A percentile compares a stretch with the other conserved stretches of the same genome.
Conservation (phyloP, 345 rosid genomes). For the Aquilaria sinensis region DNA sequence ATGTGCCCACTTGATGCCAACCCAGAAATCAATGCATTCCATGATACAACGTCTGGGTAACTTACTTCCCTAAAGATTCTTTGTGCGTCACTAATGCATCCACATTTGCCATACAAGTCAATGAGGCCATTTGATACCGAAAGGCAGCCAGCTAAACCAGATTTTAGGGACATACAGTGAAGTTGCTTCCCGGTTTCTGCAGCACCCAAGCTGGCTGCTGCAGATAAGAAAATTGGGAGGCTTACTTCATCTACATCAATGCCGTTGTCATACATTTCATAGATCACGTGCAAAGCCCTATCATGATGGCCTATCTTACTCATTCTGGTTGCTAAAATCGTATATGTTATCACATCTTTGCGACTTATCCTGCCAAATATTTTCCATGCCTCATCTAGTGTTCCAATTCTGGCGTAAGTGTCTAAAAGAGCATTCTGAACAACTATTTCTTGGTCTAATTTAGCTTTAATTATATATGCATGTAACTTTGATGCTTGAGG, state of each 20-base stretch:
- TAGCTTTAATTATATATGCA: slow-evolving; percentile 39
- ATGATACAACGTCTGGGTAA: slow-evolving; percentile 54
- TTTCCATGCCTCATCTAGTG: slow-evolving; percentile 40
- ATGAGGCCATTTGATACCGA: slow-evolving; percentile 49
- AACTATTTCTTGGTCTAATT: slow-evolving; percentile 18
- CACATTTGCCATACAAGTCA: slow-evolving; percentile 53
- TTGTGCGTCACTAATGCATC: slow-evolving; percentile 29
- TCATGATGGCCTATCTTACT: slow-evolving; percentile 45
- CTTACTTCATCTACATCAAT: slow-evolving; percentile 48
- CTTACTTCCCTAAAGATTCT: slow-evolving; percentile 40
- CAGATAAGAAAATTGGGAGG: slow-evolving; percentile 55
- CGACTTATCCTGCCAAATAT: slow-evolving; percentile 33
- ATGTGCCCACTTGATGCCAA: slow-evolving; percentile 44
- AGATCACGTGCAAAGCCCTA: slow-evolving; percentile 37
- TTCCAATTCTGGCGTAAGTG: slow-evolving; percentile 46
- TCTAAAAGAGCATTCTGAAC: slow-evolving; percentile 58
- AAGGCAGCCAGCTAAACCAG: slow-evolving; percentile 32
- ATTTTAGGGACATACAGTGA: slow-evolving; percentile 52
- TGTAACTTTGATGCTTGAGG: slow-evolving; percentile 37
- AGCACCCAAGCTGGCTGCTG: slow-evolving; percentile 41
- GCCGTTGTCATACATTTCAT: slow-evolving; percentile 32
- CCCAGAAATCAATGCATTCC: slow-evolving; percentile 61
- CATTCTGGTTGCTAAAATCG: slow-evolving; percentile 57
- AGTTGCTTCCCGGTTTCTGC: slow-evolving; percentile 55
- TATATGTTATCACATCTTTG: slow-evolving; percentile 53